These are phyloP conservation scores for Schwanniomyces yamadae DNA, from an alignment of 805 yeast genomes.

Conservation along the genomic window DNA sequence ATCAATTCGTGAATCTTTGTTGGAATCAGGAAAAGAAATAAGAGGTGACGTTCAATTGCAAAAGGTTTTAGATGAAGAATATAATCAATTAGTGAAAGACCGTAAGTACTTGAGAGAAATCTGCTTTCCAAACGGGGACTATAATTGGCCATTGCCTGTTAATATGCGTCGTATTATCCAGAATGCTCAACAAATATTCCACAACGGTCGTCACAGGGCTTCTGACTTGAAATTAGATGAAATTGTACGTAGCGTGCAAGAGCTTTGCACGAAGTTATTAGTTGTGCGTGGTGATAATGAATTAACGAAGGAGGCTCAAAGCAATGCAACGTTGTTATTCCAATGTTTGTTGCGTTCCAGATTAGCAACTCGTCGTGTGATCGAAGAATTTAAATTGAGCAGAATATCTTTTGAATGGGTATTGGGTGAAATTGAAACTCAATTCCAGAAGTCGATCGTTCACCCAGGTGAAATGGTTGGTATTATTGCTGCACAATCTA, in stretches of 20 bases:
- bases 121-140: constrained; percentile 91
- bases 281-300: constrained; percentile 83
- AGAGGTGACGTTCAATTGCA: constrained; percentile 87
- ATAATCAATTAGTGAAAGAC: constrained; percentile 70
- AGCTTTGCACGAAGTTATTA: constrained; percentile 60
- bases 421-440: constrained; percentile 88
- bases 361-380: constrained; percentile 83
- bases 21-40: constrained; percentile 90
- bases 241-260: constrained; percentile 68
- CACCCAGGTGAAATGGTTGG: constrained; percentile 99
- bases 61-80: constrained; percentile 78
- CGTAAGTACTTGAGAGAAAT: constrained; percentile 74
- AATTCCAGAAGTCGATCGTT: constrained; percentile 86
- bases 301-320: constrained; percentile 80
- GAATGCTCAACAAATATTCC: constrained; percentile 96
- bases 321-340: constrained; percentile 85
- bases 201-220: constrained; percentile 84
- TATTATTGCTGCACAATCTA: constrained; percentile 94
- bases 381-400: constrained; percentile 85
- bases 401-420: constrained; percentile 94
- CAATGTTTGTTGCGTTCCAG: constrained; percentile 92
- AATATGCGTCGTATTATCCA: constrained; percentile 94
- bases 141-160: constrained; percentile 96
- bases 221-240: constrained; percentile 86
- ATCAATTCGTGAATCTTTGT: constrained; percentile 64